These are phyloP conservation scores for Penicillium paradoxum DNA, from an alignment of 495 filamentous ascomycete species.

Conservation along the genomic window DNA sequence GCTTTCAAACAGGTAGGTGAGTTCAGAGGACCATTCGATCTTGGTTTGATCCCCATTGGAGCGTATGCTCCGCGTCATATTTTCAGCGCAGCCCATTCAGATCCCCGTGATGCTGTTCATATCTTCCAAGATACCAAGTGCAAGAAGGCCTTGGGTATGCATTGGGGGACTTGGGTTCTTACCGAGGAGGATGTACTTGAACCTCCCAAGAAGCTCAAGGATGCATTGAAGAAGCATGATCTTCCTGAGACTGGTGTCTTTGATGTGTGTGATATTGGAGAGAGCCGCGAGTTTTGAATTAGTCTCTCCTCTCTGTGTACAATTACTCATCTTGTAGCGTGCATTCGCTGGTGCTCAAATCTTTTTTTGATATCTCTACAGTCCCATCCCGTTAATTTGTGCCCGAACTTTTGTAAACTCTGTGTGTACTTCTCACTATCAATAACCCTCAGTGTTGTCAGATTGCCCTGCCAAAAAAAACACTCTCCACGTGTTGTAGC, in stretches of 20 bases:
- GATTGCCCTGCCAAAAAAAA: too few species aligned
- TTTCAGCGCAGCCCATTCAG: conserved; percentile 77
- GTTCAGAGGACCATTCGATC: conserved; percentile 79
- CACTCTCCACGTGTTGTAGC: too few species aligned
- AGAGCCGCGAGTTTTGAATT: conserved; percentile 67
- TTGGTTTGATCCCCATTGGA: conserved; percentile 92
- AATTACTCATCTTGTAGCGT: neutral
- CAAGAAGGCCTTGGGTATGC: conserved; percentile 77
- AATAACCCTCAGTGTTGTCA: too few species aligned
- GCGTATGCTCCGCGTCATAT: conserved; percentile 79
- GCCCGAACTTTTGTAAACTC: too few species aligned
- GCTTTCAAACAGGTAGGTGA: conserved; percentile 85
- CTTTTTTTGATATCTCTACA: too few species aligned
- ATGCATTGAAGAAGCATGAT: conserved; percentile 67
- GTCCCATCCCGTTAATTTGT: too few species aligned
- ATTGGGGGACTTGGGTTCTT: conserved; percentile 92
- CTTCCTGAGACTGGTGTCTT: conserved; percentile 76
- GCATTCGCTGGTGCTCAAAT: neutral
- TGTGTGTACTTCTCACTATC: too few species aligned
- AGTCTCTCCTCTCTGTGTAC: neutral
- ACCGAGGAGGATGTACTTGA: conserved; percentile 83
- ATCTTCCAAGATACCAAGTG: conserved; percentile 90
- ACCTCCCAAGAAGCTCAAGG: conserved; percentile 68
- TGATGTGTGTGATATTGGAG: conserved; percentile 83
- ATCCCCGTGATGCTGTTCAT: conserved; percentile 82